phyloP scores from a whole-genome alignment of 2,329 filamentous ascomycete genomes.

The Pseudodiploospora longispora region DNA sequence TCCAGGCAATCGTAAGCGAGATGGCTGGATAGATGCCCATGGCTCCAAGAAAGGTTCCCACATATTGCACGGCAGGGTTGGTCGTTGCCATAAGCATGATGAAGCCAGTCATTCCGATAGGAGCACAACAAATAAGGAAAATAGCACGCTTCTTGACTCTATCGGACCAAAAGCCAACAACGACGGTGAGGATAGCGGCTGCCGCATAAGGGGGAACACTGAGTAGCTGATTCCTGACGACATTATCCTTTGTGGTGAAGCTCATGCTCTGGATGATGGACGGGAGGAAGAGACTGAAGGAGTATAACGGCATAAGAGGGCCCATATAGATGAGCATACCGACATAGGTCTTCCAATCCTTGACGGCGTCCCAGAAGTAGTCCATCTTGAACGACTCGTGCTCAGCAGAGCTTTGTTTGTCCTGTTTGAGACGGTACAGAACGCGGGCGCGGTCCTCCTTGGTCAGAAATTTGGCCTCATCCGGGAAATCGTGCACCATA shows the following conservation, averaged over 20 bases:
- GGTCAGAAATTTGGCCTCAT: constrained; percentile 64
- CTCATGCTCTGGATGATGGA: constrained; percentile 59
- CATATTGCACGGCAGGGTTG: constrained; percentile 64
- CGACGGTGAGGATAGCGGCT: constrained; percentile 29
- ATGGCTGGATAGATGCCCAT: constrained; percentile 85
- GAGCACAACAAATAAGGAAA: constrained; percentile 67
- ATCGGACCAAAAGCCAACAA: constrained; percentile 62
- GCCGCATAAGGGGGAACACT: constrained; percentile 39
- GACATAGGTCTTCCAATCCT: constrained; percentile 78
- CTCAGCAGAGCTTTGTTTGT: constrained; percentile 66
- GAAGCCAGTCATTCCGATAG: constrained; percentile 71
- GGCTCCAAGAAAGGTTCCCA: constrained; percentile 75
- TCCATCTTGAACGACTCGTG: constrained; percentile 67
- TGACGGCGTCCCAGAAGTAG: constrained; percentile 64
- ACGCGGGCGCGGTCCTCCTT: constrained; percentile 63
- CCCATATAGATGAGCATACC: constrained; percentile 75
- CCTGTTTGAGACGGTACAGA: constrained; percentile 58
- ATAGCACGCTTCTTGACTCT: constrained; percentile 63
- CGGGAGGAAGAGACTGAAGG: constrained; percentile 70
- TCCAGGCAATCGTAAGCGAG: constrained; percentile 80
- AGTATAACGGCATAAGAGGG: constrained; percentile 62
- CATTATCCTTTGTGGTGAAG: constrained; percentile 25
- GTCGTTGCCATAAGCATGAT: constrained; percentile 64
- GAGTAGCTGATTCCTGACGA: constrained; percentile 32
- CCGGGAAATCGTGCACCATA: constrained; percentile 77